These are phyloP conservation scores for Abelmoschus esculentus DNA, from an alignment of 345 rosid species.

Conservation along the genomic window DNA sequence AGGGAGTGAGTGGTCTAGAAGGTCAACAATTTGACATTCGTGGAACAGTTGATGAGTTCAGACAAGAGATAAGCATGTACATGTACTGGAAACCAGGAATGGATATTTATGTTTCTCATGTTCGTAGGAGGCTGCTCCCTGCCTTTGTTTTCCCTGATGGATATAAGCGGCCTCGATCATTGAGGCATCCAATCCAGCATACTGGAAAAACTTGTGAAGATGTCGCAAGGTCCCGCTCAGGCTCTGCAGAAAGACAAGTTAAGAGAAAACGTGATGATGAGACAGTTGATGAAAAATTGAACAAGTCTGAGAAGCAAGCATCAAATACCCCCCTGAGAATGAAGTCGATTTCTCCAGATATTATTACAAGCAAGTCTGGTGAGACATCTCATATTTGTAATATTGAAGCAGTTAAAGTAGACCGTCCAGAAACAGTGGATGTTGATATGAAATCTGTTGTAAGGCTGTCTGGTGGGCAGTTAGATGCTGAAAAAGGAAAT, in stretches of 20 bases:
- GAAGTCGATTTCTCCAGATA: constrained; percentile 35
- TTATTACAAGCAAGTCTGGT: constrained; percentile 25
- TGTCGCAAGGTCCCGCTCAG: constrained; percentile 24
- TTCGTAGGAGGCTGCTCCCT: constrained; percentile 66
- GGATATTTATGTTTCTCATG: constrained; percentile 54
- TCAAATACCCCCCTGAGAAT: constrained; percentile 40
- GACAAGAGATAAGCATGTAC: constrained; percentile 48
- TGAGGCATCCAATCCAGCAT: constrained; percentile 42
- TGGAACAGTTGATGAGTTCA: constrained; percentile 55
- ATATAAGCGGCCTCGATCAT: constrained; percentile 36
- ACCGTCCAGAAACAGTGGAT: constrained; percentile 17
- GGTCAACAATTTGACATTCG: constrained; percentile 75
- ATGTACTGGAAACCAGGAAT: constrained; percentile 70
- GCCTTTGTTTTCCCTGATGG: constrained; percentile 65
- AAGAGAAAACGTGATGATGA: constrained; percentile 45
- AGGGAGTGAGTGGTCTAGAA: constrained; percentile 53
- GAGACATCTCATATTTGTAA: constrained; percentile 28
- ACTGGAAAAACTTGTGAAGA: constrained; percentile 40
- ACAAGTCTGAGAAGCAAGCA: constrained; percentile 40
- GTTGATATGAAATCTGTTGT: constrained; percentile 12
- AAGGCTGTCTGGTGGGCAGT: constrained; percentile 22
- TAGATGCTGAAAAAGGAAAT: constrained; percentile 19
- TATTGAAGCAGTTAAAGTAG: constrained; percentile 24
- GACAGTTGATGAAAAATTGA: constrained; percentile 30
- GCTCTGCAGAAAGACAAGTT: constrained; percentile 36